A percentile compares a stretch with the other conserved stretches of the same genome.
phyloP scores from a whole-genome alignment of 2,329 filamentous ascomycete species.

The Plenodomus biglobosus region DNA sequence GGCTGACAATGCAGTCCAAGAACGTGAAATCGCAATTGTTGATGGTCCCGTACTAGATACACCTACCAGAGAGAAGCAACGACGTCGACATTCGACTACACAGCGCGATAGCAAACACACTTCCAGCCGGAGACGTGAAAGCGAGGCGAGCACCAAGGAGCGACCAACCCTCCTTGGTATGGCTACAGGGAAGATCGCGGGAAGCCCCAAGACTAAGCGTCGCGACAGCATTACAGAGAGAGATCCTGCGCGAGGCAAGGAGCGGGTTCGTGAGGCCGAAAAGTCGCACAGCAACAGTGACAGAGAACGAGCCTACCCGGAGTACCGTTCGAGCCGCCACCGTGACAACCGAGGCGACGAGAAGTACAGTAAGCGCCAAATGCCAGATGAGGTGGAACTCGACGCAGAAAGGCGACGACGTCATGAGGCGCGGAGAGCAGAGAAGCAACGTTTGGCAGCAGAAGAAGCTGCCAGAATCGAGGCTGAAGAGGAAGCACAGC shows the following conservation, averaged over 20 bases:
- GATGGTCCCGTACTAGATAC: conserved; percentile 25
- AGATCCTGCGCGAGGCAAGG: conserved; percentile 25
- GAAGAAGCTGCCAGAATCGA: conserved; percentile 16
- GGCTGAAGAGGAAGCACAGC: conserved; percentile 29
- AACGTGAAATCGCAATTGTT: conserved; percentile 32
- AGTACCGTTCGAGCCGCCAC: conserved; percentile 30
- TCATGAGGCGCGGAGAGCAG: conserved; percentile 30
- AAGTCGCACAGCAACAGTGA: conserved; percentile 28
- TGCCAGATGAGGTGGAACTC: conserved; percentile 28
- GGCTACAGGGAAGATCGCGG: conserved; percentile 22
- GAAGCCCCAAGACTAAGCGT: conserved; percentile 28
- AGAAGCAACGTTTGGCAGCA: conserved; percentile 30
- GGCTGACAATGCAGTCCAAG: conserved; percentile 7
- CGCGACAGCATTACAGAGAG: conserved; percentile 39
- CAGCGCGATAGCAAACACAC: conserved; percentile 30
- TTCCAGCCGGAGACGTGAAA: conserved; percentile 35
- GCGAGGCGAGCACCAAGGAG: conserved; percentile 33
- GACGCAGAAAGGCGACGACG: conserved; percentile 32
- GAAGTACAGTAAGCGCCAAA: conserved; percentile 32
- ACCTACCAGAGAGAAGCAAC: conserved; percentile 25
- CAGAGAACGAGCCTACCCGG: conserved; percentile 31
- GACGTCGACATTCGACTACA: conserved; percentile 35
- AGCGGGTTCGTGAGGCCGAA: conserved; percentile 22
- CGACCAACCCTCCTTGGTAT: conserved; percentile 19
- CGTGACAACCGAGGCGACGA: conserved; percentile 32